phyloP scores from a whole-genome alignment of 2,329 filamentous ascomycete genomes.

The Albifimbria verrucaria region DNA sequence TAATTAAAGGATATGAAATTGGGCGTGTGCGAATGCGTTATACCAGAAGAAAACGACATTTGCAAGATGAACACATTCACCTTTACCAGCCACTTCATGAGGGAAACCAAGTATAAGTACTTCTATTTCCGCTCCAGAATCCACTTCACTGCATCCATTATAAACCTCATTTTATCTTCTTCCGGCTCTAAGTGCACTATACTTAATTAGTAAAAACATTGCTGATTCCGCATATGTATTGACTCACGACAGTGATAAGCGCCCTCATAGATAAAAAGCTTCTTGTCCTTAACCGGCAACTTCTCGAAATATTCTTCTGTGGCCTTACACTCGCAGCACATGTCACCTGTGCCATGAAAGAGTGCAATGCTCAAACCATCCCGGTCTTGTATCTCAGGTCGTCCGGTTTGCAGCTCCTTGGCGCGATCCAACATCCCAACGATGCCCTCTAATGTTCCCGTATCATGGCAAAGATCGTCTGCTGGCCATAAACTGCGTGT shows the following conservation, averaged over 20 bases:
- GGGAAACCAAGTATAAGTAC: no score
- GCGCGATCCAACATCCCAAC: not conserved
- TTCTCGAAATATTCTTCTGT: not conserved
- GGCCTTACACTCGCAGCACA: not conserved
- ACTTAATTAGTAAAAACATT: not conserved
- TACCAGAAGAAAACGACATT: no score
- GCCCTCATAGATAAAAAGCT: not conserved
- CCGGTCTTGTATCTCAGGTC: not conserved
- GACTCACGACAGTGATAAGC: not conserved
- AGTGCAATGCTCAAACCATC: not conserved
- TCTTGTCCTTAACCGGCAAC: not conserved
- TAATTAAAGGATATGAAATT: no score
- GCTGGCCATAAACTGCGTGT: not conserved
- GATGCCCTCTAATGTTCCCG: not conserved
- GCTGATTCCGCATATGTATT: not conserved
- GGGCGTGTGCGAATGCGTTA: no score
- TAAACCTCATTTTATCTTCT: not conserved
- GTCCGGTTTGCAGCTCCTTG: not conserved
- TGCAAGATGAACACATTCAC: no score
- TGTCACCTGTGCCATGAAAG: not conserved
- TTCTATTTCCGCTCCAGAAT: not conserved
- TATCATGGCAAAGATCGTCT: slow-evolving; percentile 1
- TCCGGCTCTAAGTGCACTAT: not conserved
- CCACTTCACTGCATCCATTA: not conserved
- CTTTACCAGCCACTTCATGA: no score